A percentile compares a stretch with the other conserved stretches of the same genome.
phyloP scores from a whole-genome alignment of 2,329 filamentous ascomycete genomes.

The Ophiostoma populinum region DNA sequence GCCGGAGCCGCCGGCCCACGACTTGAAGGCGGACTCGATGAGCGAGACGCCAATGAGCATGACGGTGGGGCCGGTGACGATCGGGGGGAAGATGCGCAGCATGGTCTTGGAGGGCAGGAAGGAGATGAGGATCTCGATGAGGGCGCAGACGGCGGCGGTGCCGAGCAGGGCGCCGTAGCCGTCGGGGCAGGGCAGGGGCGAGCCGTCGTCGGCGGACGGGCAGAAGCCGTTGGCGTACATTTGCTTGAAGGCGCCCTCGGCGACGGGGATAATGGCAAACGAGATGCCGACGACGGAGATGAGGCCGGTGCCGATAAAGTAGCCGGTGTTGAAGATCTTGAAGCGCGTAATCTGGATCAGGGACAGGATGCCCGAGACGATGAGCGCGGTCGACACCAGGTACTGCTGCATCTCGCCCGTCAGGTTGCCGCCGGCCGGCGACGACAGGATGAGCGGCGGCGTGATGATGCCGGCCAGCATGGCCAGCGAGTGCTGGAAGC shows the following conservation, averaged over 20 bases:
- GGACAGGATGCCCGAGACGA: constrained; percentile 62
- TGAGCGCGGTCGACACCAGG: constrained; percentile 60
- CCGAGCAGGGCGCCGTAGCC: constrained; percentile 63
- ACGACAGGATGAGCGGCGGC: constrained; percentile 56
- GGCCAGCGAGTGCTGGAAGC: constrained; percentile 62
- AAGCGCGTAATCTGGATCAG: constrained; percentile 63
- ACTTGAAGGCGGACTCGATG: constrained; percentile 52
- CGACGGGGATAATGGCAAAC: constrained; percentile 60
- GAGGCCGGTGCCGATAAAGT: constrained; percentile 57
- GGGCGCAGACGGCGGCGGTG: constrained; percentile 45
- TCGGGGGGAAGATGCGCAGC: constrained; percentile 59
- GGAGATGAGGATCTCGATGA: constrained; percentile 56
- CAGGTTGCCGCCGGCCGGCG: constrained; percentile 46
- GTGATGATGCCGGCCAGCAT: constrained; percentile 66
- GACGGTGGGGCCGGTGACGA: constrained; percentile 29
- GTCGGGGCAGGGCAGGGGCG: constrained; percentile 53
- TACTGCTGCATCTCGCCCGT: constrained; percentile 47
- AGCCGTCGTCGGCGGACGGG: constrained; percentile 40
- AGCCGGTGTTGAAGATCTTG: constrained; percentile 51
- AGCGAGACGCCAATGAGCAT: constrained; percentile 58
- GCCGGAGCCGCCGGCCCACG: constrained; percentile 64
- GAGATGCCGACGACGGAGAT: constrained; percentile 67
- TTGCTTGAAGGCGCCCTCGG: constrained; percentile 52
- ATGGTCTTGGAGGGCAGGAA: constrained; percentile 54
- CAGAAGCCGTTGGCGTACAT: constrained; percentile 65